Evolutionary conservation across 768 basidiomycete species (phyloP), one percentile per base, ranked within the genome.

Genomic region (Sistotremastrum niveocremeum): DNA sequence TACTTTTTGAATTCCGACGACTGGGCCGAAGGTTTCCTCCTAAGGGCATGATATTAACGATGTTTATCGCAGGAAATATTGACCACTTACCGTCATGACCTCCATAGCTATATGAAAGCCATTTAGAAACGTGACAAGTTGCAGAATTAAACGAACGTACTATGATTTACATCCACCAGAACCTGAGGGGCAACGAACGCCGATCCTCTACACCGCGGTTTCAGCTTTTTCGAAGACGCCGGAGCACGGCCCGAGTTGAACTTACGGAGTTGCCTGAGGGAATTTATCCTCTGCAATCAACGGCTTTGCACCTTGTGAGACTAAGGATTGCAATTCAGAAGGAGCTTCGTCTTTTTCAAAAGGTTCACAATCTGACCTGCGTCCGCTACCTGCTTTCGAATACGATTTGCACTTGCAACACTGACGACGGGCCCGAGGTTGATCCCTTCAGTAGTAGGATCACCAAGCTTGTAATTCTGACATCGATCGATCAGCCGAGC

Each of bases 381-480:
- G 60, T 89, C 87, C 1, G 71, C 65, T 40, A 97, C 71, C 57
- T 99, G 94, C 56, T 84, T 86, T 34, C 84, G 71, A 49, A 98
- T 95, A 49, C 76, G 71, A 47, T 78, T 71, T 0, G 95, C 94
- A 51, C 85, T 88, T 2, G 83, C 81, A 5, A 91, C 60, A 50
- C 84, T 90, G 52, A 98, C 80, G 7, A 99, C 95, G 1, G 95
- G 95, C 0, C 95, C 95, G 9, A 99, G 72, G 39, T 81, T 89
- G 1, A 81, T 87, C 8, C 76, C 72, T 7, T 71, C 60, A 34
- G 72, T 61, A 0, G 79, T 84, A 0, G 95, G 94, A 56, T 97
- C 88, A 2, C 86, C 91, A 9, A 99, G 77, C 50, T 75, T 78
- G 64, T 90, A 95, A 48, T 63, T 67, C 87, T 89, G 54, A 42